Percentiles rank a stretch among this genome's conserved stretches.
These are phyloP conservation scores for Chionographis japonica DNA, from an alignment of 106 monocot species.

Conservation along the genomic window DNA sequence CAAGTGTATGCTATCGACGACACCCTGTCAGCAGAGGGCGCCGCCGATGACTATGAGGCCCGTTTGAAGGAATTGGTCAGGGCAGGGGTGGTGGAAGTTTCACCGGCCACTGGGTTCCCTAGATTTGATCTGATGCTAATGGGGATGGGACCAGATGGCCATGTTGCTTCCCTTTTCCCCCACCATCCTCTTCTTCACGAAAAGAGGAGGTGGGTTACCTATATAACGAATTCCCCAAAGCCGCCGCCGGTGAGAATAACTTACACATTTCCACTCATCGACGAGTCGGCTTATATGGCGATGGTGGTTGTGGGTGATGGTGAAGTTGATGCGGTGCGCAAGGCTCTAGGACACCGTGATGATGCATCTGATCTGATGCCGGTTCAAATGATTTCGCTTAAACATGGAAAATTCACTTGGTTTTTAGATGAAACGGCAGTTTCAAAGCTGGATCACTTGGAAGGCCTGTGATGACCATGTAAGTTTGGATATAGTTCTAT, in stretches of 20 bases:
- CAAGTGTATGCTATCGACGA: constrained; percentile 60
- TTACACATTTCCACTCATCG: constrained; percentile 66
- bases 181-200: constrained; percentile 40
- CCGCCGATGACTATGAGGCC: constrained; percentile 57
- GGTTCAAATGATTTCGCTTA: constrained; percentile 51
- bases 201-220: constrained; percentile 46
- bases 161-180: constrained; percentile 71
- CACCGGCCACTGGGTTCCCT: constrained; percentile 37
- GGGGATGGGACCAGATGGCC: constrained; percentile 76
- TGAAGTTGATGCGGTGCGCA: constrained; percentile 39
- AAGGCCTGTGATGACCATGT: neutral
- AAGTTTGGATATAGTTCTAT: neutral
- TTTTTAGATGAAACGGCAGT: constrained; percentile 57
- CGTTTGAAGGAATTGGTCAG: constrained; percentile 47
- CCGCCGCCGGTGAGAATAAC: constrained; percentile 66
- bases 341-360: constrained; percentile 21
- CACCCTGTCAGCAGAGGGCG: constrained; percentile 37
- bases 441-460: constrained; percentile 32
- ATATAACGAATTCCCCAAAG: constrained; percentile 59
- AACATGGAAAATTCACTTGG: constrained; percentile 59
- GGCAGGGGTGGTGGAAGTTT: constrained; percentile 25
- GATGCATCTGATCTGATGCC: constrained; percentile 32
- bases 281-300: constrained; percentile 49
- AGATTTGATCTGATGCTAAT: constrained; percentile 68
- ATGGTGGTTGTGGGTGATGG: constrained; percentile 53